These are phyloP conservation scores for Phytophthora vignae DNA, from an alignment of 352 stramenopile species.

Conservation along the genomic window DNA sequence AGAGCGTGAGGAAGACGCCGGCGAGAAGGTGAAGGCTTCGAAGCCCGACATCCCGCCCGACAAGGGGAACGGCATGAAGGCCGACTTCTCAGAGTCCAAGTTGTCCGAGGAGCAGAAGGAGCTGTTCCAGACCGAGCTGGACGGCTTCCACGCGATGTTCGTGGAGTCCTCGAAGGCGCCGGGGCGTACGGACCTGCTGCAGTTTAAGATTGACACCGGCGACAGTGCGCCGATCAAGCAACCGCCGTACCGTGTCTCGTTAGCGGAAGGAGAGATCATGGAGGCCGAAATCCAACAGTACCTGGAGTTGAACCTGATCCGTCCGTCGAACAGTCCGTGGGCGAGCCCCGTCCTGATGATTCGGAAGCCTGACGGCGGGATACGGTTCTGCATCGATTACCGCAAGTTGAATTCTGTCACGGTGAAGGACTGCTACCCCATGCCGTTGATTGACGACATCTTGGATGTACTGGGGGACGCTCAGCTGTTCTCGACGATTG, in stretches of 20 bases:
- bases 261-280: too few relatives aligned
- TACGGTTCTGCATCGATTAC: constrained; percentile 24
- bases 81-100: not conserved
- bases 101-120: not conserved
- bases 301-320: too few relatives aligned
- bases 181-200: not conserved
- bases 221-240: too few relatives aligned
- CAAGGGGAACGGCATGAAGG: not conserved
- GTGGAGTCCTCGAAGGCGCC: constrained; percentile 3
- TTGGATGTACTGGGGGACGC: constrained; percentile 5
- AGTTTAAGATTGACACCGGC: constrained; percentile 19
- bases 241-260: too few relatives aligned
- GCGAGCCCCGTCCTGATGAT: too few relatives aligned
- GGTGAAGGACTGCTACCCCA: constrained; percentile 10
- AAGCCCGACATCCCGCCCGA: not conserved
- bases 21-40: not conserved
- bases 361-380: not conserved
- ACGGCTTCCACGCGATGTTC: not conserved
- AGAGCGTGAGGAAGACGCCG: not conserved
- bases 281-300: too few relatives aligned
- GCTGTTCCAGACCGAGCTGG: not conserved
- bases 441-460: constrained; percentile 24
- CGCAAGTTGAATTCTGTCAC: constrained; percentile 7
- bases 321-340: too few relatives aligned
- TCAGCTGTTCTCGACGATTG: constrained; percentile 5